phyloP scores from a whole-genome alignment of 2,329 filamentous ascomycete species.

The Scytalidium lignicola region DNA sequence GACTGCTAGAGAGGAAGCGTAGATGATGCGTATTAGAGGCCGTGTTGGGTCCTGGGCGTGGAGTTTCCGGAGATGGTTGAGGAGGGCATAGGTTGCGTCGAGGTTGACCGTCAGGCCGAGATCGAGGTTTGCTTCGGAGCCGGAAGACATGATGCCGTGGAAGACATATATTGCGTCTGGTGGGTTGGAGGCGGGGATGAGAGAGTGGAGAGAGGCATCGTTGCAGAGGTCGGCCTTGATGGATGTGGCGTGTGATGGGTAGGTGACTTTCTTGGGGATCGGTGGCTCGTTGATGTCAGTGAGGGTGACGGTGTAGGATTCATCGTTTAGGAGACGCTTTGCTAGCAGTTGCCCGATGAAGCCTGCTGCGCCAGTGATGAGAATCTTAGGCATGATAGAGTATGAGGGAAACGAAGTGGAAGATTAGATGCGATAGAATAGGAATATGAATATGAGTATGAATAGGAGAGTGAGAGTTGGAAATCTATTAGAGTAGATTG shows the following conservation, averaged over 20 bases:
- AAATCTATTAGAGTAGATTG: no score
- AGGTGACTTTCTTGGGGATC: conserved; percentile 35
- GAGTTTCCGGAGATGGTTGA: conserved; percentile 43
- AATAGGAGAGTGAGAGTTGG: no score
- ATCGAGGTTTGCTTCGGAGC: conserved; percentile 54
- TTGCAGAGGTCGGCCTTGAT: conserved; percentile 31
- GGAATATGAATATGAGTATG: no score
- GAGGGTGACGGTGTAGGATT: conserved; percentile 42
- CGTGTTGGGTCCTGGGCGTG: conserved; percentile 16
- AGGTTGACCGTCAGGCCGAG: conserved; percentile 52
- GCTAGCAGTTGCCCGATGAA: conserved; percentile 61
- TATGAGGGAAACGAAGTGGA: not conserved
- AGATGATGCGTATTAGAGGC: conserved; percentile 49
- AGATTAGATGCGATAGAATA: no score
- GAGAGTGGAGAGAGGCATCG: conserved; percentile 20
- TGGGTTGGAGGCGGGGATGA: conserved; percentile 23
- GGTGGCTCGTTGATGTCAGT: conserved; percentile 52
- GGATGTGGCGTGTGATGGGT: conserved; percentile 19
- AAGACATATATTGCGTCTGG: conserved; percentile 51
- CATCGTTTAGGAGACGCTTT: conserved; percentile 45
- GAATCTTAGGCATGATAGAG: conserved; percentile 33
- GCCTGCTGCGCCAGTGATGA: conserved; percentile 60
- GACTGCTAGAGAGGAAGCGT: conserved; percentile 54
- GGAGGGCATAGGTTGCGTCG: conserved; percentile 47
- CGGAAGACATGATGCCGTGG: conserved; percentile 60